Evolutionary conservation across 768 basidiomycete species (phyloP), one percentile per base, ranked within the genome.

Genomic region (Russula brevipes): DNA sequence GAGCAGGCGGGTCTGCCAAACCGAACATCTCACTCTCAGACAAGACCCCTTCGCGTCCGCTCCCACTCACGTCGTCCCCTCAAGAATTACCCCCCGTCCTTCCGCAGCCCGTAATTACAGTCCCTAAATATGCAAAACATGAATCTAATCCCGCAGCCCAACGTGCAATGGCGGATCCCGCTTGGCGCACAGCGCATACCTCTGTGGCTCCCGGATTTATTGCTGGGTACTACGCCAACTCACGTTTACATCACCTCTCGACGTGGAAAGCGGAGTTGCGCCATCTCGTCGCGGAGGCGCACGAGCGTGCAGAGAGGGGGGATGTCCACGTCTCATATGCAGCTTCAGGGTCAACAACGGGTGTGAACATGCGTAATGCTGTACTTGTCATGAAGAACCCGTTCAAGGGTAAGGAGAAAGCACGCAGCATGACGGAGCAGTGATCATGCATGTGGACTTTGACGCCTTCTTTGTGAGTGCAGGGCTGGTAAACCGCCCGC

Each of bases 391-490:
- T 78, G 70, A 77, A 73, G 59, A 83, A 84, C 8, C 82, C 85
- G 45, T 78, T 79, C 69, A 86, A 86, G 66, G 81, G 78, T 49
- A 87, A 85, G 72, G 80, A 77, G 64, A 85, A 80, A 69, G 82
- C 78, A 16, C 75, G 73, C 52, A 80, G 79, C 46, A 78, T 78
- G 39, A 67, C 79, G 39, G 81, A 85, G 47, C 80, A 81, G 83
- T 90, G 10, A 88, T 93, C 69, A 91, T 94, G 89, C 92, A 94
- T 69, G 91, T 89, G 68, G 92, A 94, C 73, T 98, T 98, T 67
- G 97, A 99, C 70, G 93, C 88, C 66, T 98, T 98, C 79, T 99
- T 99, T 71, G 95, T 98, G 11, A 87, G 91, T 1, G 96, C 88
- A n/a, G 92, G 94, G 0, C 75, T 95, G 55, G 79, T 91, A 2